Conservation (phyloP, 140 eudicot species). For the Stevia rebaudiana region DNA sequence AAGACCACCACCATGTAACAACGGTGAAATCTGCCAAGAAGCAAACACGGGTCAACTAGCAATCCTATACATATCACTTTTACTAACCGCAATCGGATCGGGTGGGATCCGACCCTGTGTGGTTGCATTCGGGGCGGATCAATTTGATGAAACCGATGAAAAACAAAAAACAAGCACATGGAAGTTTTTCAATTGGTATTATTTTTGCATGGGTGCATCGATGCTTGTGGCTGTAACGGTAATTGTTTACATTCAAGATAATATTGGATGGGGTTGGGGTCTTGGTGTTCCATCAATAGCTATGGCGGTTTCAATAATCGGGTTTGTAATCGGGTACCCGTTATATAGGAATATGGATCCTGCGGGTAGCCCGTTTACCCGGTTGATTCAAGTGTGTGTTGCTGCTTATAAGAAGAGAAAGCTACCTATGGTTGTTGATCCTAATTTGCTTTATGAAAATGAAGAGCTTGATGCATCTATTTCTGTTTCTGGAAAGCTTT, state of each 20-base stretch:
- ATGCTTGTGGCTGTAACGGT: constrained; percentile 83
- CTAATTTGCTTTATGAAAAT: constrained; percentile 58
- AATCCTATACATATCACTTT: constrained; percentile 63
- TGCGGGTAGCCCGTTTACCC: constrained; percentile 95
- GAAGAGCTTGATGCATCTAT: constrained; percentile 72
- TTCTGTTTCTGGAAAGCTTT: constrained; percentile 70
- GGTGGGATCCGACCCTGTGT: constrained; percentile 97
- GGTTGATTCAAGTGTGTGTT: constrained; percentile 78
- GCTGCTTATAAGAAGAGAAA: constrained; percentile 86
- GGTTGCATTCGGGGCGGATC: constrained; percentile 93
- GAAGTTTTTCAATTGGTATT: constrained; percentile 94
- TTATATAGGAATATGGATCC: constrained; percentile 76
- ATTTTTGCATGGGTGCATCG: constrained; percentile 77
- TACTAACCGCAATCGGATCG: constrained; percentile 72
- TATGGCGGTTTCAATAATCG: constrained; percentile 56
- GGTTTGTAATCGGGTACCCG: constrained; percentile 73
- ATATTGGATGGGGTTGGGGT: constrained; percentile 91
- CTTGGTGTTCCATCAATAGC: constrained; percentile 75
- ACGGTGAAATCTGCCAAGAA: constrained; percentile 47
- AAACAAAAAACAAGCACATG: constrained; percentile 62
- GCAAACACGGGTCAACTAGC: constrained; percentile 63
- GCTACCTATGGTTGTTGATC: constrained; percentile 50
- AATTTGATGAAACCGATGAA: constrained; percentile 69
- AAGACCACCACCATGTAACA: constrained; percentile 55
- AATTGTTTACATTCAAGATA: constrained; percentile 76